Conservation (phyloP, 2,329 filamentous ascomycete species). For the Talaromyces albobiverticillius region DNA sequence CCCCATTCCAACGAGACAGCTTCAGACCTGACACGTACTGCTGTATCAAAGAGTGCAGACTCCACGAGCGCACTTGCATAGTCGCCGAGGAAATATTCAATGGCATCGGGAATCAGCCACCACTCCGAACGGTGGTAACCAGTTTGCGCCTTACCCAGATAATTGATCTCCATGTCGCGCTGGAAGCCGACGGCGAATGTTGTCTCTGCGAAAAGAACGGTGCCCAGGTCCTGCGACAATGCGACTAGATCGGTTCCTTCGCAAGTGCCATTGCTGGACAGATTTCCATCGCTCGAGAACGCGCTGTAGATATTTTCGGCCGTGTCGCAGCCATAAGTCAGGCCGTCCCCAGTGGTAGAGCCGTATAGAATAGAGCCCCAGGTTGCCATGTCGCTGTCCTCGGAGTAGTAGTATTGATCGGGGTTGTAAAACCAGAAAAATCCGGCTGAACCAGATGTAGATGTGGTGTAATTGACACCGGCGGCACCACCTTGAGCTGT, state of each 20-base stretch:
- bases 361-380: constrained; percentile 44
- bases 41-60: constrained; percentile 30
- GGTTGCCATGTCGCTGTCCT: constrained; percentile 39
- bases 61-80: constrained; percentile 36
- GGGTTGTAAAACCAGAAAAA: constrained; percentile 33
- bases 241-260: constrained; percentile 33
- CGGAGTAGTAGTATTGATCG: constrained; percentile 30
- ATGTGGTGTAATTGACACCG: constrained; percentile 22
- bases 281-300: constrained; percentile 31
- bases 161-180: constrained; percentile 40
- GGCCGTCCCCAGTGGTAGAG: constrained; percentile 28
- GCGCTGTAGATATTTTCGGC: constrained; percentile 25
- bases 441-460: constrained; percentile 21
- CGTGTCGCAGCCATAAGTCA: not conserved
- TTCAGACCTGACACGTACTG: constrained; percentile 27
- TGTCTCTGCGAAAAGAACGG: constrained; percentile 25
- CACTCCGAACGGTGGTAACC: constrained; percentile 38
- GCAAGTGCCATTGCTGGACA: constrained; percentile 22
- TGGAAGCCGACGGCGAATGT: constrained; percentile 44
- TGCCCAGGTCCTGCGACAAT: constrained; percentile 39
- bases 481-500: constrained; percentile 32
- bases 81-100: constrained; percentile 41
- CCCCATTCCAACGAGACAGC: constrained; percentile 25
- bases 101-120: constrained; percentile 26
- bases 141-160: constrained; percentile 38